phyloP scores from a whole-genome alignment of 1,284 basidiomycete species.

The Coniferiporia weirii region DNA sequence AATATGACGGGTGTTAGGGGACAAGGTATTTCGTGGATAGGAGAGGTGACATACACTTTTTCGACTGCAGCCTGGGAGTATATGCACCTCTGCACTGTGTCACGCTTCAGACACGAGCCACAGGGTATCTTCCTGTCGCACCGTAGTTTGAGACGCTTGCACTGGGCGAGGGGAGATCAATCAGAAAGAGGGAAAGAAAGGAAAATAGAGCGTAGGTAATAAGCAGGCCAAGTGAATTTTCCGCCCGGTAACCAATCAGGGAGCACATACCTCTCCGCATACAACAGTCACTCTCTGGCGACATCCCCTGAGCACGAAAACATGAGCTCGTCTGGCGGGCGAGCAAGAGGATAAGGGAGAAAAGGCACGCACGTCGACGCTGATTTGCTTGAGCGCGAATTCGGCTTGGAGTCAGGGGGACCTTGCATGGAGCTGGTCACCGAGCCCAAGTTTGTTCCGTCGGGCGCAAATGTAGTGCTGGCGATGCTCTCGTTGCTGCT shows the following conservation, averaged over 20 bases:
- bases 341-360: not conserved
- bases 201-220: constrained; percentile 12
- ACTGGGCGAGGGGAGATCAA: constrained; percentile 36
- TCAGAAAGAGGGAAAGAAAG: constrained; percentile 5
- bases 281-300: constrained; percentile 77
- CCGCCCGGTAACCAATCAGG: constrained; percentile 7
- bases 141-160: constrained; percentile 77
- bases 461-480: not conserved
- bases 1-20: constrained; percentile 3
- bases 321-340: not conserved
- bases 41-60: constrained; percentile 56
- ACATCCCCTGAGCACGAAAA: constrained; percentile 31
- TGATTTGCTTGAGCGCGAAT: not conserved
- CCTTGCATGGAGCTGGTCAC: not conserved
- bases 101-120: constrained; percentile 69
- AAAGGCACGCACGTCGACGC: not conserved
- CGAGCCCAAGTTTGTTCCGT: not conserved
- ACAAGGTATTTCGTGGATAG: constrained; percentile 4
- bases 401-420: not conserved
- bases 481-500: constrained; percentile 3
- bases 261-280: constrained; percentile 62
- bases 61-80: constrained; percentile 77
- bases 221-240: not conserved
- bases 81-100: constrained; percentile 63
- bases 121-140: constrained; percentile 74